Evolutionary conservation across 441 rosid species (phyloP), one percentile per base, ranked within the genome.

Genomic region (Populus tomentosa): DNA sequence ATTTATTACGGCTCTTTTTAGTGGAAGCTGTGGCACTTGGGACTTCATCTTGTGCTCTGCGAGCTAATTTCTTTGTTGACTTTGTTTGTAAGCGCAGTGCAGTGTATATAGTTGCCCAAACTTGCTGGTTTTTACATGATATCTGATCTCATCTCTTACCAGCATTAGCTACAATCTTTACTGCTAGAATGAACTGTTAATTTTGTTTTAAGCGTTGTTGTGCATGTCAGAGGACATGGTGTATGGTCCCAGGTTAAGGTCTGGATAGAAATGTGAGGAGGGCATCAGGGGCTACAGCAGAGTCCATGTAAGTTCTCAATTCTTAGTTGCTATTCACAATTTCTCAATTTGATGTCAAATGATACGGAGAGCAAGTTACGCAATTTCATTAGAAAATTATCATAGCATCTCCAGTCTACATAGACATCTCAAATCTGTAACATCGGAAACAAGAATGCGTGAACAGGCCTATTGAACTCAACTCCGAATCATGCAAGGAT

Each of bases 1-100:
- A 21, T 10, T 13, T 75, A 72, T 69, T 53, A 75, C 64, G 81
- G 68, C 82, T 62, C 82, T 28, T 68, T 78, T 79, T 80, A 50
- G 26, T 9, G 46, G 71, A 69, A 77, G 75, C 40, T 42, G 63
- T 70, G 13, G 56, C 74, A 65, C 70, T 56, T 53, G 40, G 36
- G 42, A 67, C 75, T 26, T 68, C 28, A 56, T 62, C 38, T 50
- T 62, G 53, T 79, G 67, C 46, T 66, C 23, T 36, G 70, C 7
- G 16, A 11, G 20, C 10, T 59, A 33, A 62, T 35, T 26, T 32
- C 32, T 28, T 5, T 16, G 66, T 72, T 14, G 26, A 63, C 65
- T 70, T 16, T 40, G 61, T 72, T 63, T 69, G 67, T 63, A 64
- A 67, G 6, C 11, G 7, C 18, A 3, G 23, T 30, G 66, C 67